A percentile compares a stretch with the other conserved stretches of the same genome.
phyloP scores from a whole-genome alignment of 2,329 filamentous ascomycete species.

The Ophiosphaerella narmari region DNA sequence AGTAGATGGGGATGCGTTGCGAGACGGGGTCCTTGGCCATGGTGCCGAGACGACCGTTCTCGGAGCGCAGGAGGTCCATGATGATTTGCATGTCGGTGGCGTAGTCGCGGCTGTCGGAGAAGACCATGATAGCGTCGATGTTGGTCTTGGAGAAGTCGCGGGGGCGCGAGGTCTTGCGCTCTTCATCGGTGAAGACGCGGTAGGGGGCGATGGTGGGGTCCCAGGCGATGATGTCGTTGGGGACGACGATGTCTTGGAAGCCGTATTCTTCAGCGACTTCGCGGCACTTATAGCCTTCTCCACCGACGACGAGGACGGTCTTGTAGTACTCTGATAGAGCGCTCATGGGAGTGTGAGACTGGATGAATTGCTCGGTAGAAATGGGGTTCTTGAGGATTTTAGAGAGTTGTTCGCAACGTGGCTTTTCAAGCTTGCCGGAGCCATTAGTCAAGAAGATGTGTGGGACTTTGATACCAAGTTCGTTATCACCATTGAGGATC shows the following conservation, averaged over 20 bases:
- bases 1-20: constrained; percentile 75
- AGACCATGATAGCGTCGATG: constrained; percentile 76
- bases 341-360: constrained; percentile 78
- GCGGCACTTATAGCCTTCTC: constrained; percentile 75
- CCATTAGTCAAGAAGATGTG: constrained; percentile 78
- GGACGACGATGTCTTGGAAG: constrained; percentile 73
- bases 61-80: constrained; percentile 70
- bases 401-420: constrained; percentile 68
- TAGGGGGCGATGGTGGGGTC: constrained; percentile 72
- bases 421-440: constrained; percentile 70
- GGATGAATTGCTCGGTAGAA: constrained; percentile 75
- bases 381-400: constrained; percentile 69
- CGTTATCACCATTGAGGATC: constrained; percentile 75
- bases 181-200: constrained; percentile 68
- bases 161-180: constrained; percentile 69
- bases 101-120: constrained; percentile 75
- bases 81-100: constrained; percentile 78
- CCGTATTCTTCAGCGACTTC: constrained; percentile 75
- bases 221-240: constrained; percentile 74
- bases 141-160: constrained; percentile 73
- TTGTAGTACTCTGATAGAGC: constrained; percentile 76
- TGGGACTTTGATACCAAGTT: constrained; percentile 77
- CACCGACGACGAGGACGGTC: constrained; percentile 75
- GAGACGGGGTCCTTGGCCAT: constrained; percentile 67
- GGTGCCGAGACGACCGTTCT: constrained; percentile 70